Evolutionary conservation across 768 basidiomycete genomes (phyloP), one percentile per base, ranked within the genome.

Genomic region (Lyophyllum decastes): DNA sequence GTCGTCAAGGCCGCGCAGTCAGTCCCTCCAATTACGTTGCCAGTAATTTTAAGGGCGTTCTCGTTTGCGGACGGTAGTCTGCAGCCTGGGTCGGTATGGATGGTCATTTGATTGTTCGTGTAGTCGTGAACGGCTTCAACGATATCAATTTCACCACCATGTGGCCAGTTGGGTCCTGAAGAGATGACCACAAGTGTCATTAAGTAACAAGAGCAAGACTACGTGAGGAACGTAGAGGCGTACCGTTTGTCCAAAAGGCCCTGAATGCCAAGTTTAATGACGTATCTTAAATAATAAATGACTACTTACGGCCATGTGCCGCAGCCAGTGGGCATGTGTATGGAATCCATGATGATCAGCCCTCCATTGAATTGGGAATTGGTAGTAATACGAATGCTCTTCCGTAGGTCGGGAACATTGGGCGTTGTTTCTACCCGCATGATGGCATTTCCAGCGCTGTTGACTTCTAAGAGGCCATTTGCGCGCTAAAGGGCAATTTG

Each of bases 301-400:
- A 45, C 44, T 7, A 79, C 79, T 70, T 55, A 82, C 73, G 91
- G 92, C 93, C 92, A 94, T 24, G 87, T 87, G 35, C 87, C 94
- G 71, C 94, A 95, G 14, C 94, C 94, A 0, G 87, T 86, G 8
- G 94, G 94, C 88, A 95, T 93, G 69, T 96, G 94, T 24, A 86
- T 79, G 24, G 92, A 83, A 72, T 95, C 93, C 79, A 95, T 80
- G 46, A 95, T 77, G 60, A 94, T 78, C 34, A 97, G 77, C 8
- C 84, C 84, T 14, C 82, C 89, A 33, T 82, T 89, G 66, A 83
- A 89, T 2, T 75, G 71, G 51, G 75, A 70, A 26, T 85, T 68
- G 0, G 88, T 85, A 48, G 84, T 86, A 62, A 98, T 89, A 61
- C 95, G 87, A 38, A 96, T 81, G 61, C 89, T 88, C 70, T 85